Base-by-base conservation (phyloP, 768 basidiomycete genomes). In the Mycena rosella region DNA sequence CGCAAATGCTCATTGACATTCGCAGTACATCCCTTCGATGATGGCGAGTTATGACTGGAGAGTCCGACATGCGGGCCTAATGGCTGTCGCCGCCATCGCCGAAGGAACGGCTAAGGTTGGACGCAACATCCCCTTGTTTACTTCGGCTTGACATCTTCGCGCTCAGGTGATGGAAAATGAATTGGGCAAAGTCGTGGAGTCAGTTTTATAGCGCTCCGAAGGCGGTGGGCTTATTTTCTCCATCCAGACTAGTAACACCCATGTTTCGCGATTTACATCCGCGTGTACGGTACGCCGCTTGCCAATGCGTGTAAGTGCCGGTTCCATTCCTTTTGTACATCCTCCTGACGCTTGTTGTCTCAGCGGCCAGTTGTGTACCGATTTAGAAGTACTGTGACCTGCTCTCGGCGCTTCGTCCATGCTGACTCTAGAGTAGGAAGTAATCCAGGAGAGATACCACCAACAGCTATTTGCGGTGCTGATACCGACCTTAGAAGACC, bases 351-450 rank as follows among this genome's bases (percentile, higher is more conserved):
- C 66, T 40, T 65, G 26, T 49, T 29, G 44, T 68, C 68, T 32
- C 70, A 94, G 95, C 52, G 95, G 95, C 0, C 95, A 96, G 75
- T 81, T 97, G 5, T 96, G 95, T 75, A 95, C 93, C 5, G 95
- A 96, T 79, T 83, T 96, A 48, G 94, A 94, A 81, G 93, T 93
- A 76, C 54, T 82, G 17, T 27, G 30, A 15, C 58, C 11, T 40
- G 10, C 42, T 65, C 44, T 20, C 32, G 22, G 20, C 27, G n/a
- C 51, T 32, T 34, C 34, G 22, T 36, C 27, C 14, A 47, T 53
- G 52, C 45, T 36, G 26, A 51, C 38, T 32, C 42, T 14, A 40
- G 32, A 57, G n/a, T 69, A 92, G 89, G 92, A 93, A 76, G 80
- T 92, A 18, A 90, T 95, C n/a, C 93, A 94, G 75, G 86, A 86